Percentiles rank a stretch among this genome's conserved stretches.
These are phyloP conservation scores for Cicer pinnatifidum DNA, from an alignment of 306 rosid genomes.

Conservation along the genomic window DNA sequence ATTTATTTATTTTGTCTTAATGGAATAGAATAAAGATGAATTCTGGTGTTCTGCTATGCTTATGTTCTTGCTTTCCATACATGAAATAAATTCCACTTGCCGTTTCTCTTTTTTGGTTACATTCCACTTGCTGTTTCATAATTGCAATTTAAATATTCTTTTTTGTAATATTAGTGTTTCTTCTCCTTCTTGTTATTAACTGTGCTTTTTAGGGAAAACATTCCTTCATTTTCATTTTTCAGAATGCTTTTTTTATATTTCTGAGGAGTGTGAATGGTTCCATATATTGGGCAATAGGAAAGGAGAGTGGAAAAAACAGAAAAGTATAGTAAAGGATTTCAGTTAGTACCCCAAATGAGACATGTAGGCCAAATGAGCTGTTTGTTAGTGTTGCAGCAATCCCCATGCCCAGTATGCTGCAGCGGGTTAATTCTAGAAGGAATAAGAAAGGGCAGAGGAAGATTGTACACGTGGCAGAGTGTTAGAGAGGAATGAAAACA, in stretches of 20 bases:
- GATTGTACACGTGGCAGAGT: not conserved
- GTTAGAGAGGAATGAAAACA: not conserved
- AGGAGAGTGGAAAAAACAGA: not conserved
- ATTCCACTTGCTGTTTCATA: conserved; percentile 24
- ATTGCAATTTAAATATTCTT: conserved; percentile 25
- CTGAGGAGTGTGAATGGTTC: not conserved
- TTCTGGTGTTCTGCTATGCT: conserved; percentile 31
- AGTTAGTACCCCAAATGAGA: not conserved
- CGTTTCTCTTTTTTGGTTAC: not conserved
- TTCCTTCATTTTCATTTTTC: not conserved
- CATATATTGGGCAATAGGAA: not conserved
- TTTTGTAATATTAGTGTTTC: conserved; percentile 5
- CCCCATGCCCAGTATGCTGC: too few species aligned
- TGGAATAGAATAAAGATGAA: conserved; percentile 2
- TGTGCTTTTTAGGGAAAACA: not conserved
- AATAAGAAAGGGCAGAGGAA: not conserved
- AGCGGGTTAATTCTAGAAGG: not conserved
- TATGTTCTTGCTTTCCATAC: conserved; percentile 40
- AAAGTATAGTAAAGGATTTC: not conserved
- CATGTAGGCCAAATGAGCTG: not conserved
- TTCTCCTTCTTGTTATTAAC: conserved; percentile 19
- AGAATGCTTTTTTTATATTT: not conserved
- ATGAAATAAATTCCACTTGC: conserved; percentile 21
- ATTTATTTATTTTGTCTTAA: not conserved
- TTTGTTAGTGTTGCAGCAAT: not conserved